Conservation (phyloP, 2,329 filamentous ascomycete species). For the Zarea fungicola region DNA sequence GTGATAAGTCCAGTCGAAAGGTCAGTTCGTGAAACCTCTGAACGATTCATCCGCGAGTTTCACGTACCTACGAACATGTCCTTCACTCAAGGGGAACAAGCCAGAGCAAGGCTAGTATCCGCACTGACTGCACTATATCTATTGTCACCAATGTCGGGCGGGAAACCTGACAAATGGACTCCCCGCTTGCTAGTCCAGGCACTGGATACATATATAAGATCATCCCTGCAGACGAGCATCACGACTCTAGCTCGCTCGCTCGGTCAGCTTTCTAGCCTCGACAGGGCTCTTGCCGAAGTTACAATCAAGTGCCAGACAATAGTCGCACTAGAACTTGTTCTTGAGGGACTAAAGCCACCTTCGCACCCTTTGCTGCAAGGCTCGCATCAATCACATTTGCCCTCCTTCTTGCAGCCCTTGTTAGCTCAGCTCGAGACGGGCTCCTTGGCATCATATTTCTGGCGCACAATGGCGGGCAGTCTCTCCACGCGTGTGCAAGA, state of each 20-base stretch:
- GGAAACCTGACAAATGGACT: slow-evolving; percentile 50
- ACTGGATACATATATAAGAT: slow-evolving; percentile 76
- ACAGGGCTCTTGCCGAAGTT: slow-evolving; percentile 76
- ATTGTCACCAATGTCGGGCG: slow-evolving; percentile 61
- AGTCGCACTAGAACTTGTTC: slow-evolving; percentile 75
- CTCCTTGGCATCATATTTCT: slow-evolving; percentile 86
- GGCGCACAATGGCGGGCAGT: slow-evolving; percentile 78
- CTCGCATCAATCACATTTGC: slow-evolving; percentile 28
- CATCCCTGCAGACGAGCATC: slow-evolving; percentile 72
- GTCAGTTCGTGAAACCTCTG: slow-evolving; percentile 65
- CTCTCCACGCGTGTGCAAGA: slow-evolving; percentile 76
- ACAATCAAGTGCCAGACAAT: slow-evolving; percentile 84
- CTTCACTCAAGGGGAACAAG: slow-evolving; percentile 66
- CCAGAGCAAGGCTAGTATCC: slow-evolving; percentile 65
- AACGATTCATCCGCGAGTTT: slow-evolving; percentile 80
- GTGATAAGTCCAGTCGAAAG: slow-evolving; percentile 69
- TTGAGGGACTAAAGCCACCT: slow-evolving; percentile 64
- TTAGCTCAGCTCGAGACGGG: slow-evolving; percentile 78
- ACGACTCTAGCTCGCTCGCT: slow-evolving; percentile 70
- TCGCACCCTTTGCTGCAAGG: slow-evolving; percentile 58
- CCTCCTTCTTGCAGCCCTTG: slow-evolving; percentile 64
- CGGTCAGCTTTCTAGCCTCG: slow-evolving; percentile 72
- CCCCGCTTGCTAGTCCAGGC: slow-evolving; percentile 70
- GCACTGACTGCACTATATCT: slow-evolving; percentile 75
- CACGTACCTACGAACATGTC: slow-evolving; percentile 57